Percentiles rank a stretch among this genome's conserved stretches.
phyloP scores from a whole-genome alignment of 192 early-diverging fungal genomes.

The Entomortierella lignicola region DNA sequence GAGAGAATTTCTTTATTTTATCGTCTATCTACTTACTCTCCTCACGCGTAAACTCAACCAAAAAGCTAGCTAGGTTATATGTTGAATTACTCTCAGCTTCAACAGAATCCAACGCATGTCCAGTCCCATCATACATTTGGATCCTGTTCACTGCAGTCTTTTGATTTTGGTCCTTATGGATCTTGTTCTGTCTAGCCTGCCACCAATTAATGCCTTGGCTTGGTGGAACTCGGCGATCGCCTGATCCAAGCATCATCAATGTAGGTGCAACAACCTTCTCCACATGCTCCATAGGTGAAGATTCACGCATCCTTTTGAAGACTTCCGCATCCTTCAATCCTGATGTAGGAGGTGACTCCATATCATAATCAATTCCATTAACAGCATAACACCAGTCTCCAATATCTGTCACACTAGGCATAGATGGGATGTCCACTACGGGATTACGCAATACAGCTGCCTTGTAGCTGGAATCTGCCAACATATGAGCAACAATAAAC shows the following conservation, averaged over 20 bases:
- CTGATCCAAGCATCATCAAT: slow-evolving; percentile 72
- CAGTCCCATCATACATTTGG: slow-evolving; percentile 67
- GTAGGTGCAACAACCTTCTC: slow-evolving; percentile 70
- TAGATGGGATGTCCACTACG: slow-evolving; percentile 58
- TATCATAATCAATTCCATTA: slow-evolving; percentile 65
- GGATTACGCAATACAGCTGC: slow-evolving; percentile 79
- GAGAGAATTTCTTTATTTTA: no score
- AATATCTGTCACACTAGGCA: slow-evolving; percentile 72
- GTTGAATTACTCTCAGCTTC: slow-evolving; percentile 68
- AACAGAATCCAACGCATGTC: slow-evolving; percentile 68
- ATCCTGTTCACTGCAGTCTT: slow-evolving; percentile 49
- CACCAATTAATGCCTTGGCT: slow-evolving; percentile 66
- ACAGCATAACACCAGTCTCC: slow-evolving; percentile 82
- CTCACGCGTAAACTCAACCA: slow-evolving; percentile 42
- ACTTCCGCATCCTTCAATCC: slow-evolving; percentile 63
- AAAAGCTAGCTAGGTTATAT: slow-evolving; percentile 31
- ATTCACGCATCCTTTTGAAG: slow-evolving; percentile 66
- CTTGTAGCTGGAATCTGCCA: slow-evolving; percentile 67
- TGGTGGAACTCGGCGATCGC: slow-evolving; percentile 80
- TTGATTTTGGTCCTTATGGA: slow-evolving; percentile 42
- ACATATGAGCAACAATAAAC: slow-evolving; percentile 70
- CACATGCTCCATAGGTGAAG: slow-evolving; percentile 69
- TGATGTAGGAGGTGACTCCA: slow-evolving; percentile 63
- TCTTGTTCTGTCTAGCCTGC: slow-evolving; percentile 53
- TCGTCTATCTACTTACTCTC: slow-evolving; percentile 5